Evolutionary conservation across 2,329 filamentous ascomycete species (phyloP), one percentile per base, ranked within the genome.

Genomic region (Ophiostoma quercus): DNA sequence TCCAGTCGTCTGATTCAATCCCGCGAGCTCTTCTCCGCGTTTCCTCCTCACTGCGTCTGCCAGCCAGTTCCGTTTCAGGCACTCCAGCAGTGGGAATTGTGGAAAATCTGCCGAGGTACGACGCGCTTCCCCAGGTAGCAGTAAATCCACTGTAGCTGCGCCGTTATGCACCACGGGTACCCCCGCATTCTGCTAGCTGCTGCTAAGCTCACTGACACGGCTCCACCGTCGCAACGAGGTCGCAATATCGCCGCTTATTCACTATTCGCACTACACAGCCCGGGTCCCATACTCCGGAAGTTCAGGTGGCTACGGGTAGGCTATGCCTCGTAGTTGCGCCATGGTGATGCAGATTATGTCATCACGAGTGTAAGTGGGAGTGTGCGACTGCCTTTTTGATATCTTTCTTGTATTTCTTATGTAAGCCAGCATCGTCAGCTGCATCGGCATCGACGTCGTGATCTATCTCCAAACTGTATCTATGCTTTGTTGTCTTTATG

Each of bases 61-160:
- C 12, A 41, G 3, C 39, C 39, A 34, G 34, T 34, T 34, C 39
- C 11, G 39, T 41, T 41, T 41, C 39, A 41, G 12, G 39, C 39
- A 2, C 39, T 14, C 9, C 39, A 41, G 39, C 12, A 14, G 39
- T 41, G 25, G 25, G 25, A 47, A 47, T 43, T 43, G 14, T 43
- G 41, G 25, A 34, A 47, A 4, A 37, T 39, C 69, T 70, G 69
- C 69, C 69, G 69, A 70, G 69, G 69, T 70, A 70, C 69, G 66
- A 65, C 12, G 12, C 68, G 68, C 68, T 63, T 62, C 57, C 57
- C 57, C 57, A 25, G 51, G n/a, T 25, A 11, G 22, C 12, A 12
- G 3, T 25, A 57, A 57, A 22, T 57, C 51, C 51, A 57, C 51
- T 57, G 51, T 57, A 57, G n/a, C 12, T 57, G 51, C 16, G 4